These are phyloP conservation scores for Puccinia horiana DNA, from an alignment of 1,284 basidiomycete genomes.

Conservation along the genomic window DNA sequence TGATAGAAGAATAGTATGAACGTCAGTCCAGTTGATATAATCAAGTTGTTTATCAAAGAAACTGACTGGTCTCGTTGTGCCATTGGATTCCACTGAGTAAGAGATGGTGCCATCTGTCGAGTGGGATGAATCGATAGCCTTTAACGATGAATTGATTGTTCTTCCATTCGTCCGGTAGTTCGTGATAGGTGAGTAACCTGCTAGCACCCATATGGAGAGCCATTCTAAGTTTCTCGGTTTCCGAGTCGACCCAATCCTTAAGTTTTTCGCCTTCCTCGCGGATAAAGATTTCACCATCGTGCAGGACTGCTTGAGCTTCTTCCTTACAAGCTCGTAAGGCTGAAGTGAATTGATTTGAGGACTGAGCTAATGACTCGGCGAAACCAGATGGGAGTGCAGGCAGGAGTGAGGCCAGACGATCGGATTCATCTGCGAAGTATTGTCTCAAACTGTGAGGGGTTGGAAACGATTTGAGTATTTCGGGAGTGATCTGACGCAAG, in stretches of 20 bases:
- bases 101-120: slow-evolving; percentile 44
- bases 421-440: slow-evolving; percentile 40
- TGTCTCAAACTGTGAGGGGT: slow-evolving; percentile 18
- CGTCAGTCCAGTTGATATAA: background rate
- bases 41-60: background rate
- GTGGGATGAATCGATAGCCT: slow-evolving; percentile 47
- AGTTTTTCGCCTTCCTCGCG: slow-evolving; percentile 50
- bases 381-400: background rate
- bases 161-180: slow-evolving; percentile 51
- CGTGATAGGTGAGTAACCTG: slow-evolving; percentile 52
- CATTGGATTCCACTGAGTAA: slow-evolving; percentile 43
- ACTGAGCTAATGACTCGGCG: slow-evolving; percentile 1
- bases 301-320: slow-evolving; percentile 37
- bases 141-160: slow-evolving; percentile 51
- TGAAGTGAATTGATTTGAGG: slow-evolving; percentile 22
- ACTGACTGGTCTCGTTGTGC: slow-evolving; percentile 45
- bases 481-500: background rate
- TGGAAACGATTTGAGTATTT: background rate
- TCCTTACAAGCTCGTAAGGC: slow-evolving; percentile 23
- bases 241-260: slow-evolving; percentile 47
- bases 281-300: slow-evolving; percentile 48
- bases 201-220: slow-evolving; percentile 48
- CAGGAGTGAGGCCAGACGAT: slow-evolving; percentile 33
- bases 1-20: background rate
- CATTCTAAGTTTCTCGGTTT: slow-evolving; percentile 50